Evolutionary conservation across 371 early-diverging fungal species (phyloP), one percentile per base, ranked within the genome.

Genomic region (Dentiscutata heterogama): DNA sequence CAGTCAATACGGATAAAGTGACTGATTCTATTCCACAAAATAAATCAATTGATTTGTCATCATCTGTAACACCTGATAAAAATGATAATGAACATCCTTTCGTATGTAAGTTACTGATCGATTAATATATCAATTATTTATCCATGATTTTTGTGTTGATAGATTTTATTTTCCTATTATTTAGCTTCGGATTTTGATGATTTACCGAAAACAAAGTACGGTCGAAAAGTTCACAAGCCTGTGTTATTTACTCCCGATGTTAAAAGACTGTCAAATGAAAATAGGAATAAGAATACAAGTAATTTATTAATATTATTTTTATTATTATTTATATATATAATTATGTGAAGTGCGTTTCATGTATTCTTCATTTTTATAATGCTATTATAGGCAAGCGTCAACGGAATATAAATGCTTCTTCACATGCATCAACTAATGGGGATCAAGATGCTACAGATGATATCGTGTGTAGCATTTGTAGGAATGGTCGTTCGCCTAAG

Each of bases 401-500:
- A n/a, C 63, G 51, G 18, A 78, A 35, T 14, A 51, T 78, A 14
- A 29, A 63, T 16, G 22, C 20, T 65, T 10, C 65, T 31, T 77
- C 79, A 25, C 18, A 50, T 20, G 22, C 7, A 54, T 54, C 53
- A 31, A 25, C 10, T 31, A n/a, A 68, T 20, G 29, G 29, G 39
- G 39, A 68, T 5, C 79, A 25, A 25, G 65, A n/a, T 5, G 65
- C 51, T 22, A 50, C 79, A 6, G 79, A 78, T 18, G 79, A 78
- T 67, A 46, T 67, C 42, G 51, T 78, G 6, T 78, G 79, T 63
- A 61, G 51, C 29, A 14, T 78, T 20, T 78, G 79, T 46, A 39
- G 67, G 27, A 67, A 78, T 39, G 79, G 79, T 18, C 39, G 39
- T 22, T 78, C 79, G 1, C 79, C 79, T 5, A 78, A 78, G 27